These are phyloP conservation scores for Botrytis tulipae DNA, from an alignment of 2,329 filamentous ascomycete genomes.

Conservation along the genomic window DNA sequence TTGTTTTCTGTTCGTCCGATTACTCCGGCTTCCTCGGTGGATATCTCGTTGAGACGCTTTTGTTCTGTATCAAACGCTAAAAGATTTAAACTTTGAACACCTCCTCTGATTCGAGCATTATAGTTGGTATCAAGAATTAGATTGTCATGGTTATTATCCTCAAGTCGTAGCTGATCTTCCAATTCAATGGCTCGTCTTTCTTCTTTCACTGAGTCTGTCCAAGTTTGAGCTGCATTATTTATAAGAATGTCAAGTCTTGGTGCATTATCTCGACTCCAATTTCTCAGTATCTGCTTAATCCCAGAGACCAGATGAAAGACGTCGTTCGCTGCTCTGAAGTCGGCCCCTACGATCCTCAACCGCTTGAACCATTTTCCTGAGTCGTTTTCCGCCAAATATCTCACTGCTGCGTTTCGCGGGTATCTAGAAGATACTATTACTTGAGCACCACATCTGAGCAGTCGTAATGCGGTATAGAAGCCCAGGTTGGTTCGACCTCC, in stretches of 20 bases:
- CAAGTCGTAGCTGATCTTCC: slow-evolving; percentile 12
- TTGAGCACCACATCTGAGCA: slow-evolving; percentile 25
- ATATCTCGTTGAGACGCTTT: neutral
- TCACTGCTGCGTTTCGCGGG: slow-evolving; percentile 23
- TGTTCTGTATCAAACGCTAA: slow-evolving; percentile 11
- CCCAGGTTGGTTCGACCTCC: slow-evolving; percentile 26
- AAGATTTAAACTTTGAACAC: slow-evolving; percentile 1
- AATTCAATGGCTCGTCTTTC: slow-evolving; percentile 21
- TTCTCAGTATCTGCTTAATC: neutral
- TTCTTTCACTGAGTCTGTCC: slow-evolving; percentile 24
- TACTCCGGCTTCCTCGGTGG: neutral
- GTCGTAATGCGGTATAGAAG: slow-evolving; percentile 24
- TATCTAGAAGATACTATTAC: slow-evolving; percentile 26
- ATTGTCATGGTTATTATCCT: neutral
- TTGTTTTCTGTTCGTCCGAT: neutral
- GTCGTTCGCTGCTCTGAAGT: slow-evolving; percentile 16
- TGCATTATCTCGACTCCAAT: neutral
- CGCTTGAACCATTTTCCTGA: slow-evolving; percentile 16
- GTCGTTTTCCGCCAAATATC: slow-evolving; percentile 24
- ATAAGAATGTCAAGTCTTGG: slow-evolving; percentile 26
- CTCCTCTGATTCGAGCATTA: slow-evolving; percentile 5
- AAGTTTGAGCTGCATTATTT: slow-evolving; percentile 29
- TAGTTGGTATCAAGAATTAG: slow-evolving; percentile 10
- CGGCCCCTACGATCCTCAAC: slow-evolving; percentile 19
- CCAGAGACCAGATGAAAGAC: slow-evolving; percentile 1